These are phyloP conservation scores for Coprinopsis strossmayeri DNA, from an alignment of 768 basidiomycete genomes.

Conservation along the genomic window DNA sequence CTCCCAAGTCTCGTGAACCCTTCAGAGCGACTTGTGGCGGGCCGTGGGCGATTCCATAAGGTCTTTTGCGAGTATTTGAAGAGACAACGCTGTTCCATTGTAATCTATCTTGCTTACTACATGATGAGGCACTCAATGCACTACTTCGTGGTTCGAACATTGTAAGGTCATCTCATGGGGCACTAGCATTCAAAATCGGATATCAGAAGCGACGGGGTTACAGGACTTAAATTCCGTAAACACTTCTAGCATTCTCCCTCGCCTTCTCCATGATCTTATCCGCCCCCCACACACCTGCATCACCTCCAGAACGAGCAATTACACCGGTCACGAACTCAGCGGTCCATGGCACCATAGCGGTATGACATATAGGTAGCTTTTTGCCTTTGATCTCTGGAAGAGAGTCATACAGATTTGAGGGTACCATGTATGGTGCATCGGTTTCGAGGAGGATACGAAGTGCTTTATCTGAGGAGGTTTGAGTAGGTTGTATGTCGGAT, in stretches of 20 bases:
- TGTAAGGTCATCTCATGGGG: no score
- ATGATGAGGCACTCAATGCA: no score
- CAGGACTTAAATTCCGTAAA: slow-evolving; percentile 47
- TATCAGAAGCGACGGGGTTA: neutral
- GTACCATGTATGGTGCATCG: slow-evolving; percentile 86
- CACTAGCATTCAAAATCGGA: neutral
- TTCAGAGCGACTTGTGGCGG: no score
- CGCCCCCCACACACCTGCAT: slow-evolving; percentile 21
- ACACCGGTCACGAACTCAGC: slow-evolving; percentile 75
- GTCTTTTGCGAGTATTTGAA: no score
- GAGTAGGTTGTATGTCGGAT: slow-evolving; percentile 1
- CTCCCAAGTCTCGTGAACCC: no score
- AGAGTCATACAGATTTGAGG: slow-evolving; percentile 60
- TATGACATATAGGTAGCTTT: slow-evolving; percentile 65
- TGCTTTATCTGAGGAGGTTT: neutral
- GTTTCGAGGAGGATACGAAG: slow-evolving; percentile 70
- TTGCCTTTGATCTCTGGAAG: slow-evolving; percentile 49
- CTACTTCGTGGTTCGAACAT: no score
- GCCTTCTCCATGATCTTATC: slow-evolving; percentile 49
- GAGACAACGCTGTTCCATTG: no score
- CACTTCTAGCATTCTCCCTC: slow-evolving; percentile 52
- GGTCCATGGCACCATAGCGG: slow-evolving; percentile 83
- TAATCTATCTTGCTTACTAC: no score
- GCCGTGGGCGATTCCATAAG: no score
- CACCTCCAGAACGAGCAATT: no score